Evolutionary conservation across 2,329 filamentous ascomycete genomes (phyloP).

Genomic region (Cercospora zeina): DNA sequence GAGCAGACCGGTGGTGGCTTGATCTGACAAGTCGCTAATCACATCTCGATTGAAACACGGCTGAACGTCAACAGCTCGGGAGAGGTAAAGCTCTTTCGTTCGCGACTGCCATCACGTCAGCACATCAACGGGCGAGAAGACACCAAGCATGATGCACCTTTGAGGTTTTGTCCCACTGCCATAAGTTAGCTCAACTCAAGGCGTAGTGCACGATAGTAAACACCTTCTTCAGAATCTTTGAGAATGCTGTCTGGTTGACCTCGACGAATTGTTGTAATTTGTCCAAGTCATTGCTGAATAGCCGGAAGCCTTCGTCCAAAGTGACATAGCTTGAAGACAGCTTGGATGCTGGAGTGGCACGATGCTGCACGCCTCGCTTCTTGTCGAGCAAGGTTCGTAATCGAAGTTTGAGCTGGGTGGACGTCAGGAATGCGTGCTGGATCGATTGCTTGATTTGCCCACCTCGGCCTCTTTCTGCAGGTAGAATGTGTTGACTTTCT

Average conservation of each 20-base stretch:
- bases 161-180: constrained; percentile 94
- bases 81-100: constrained; percentile 95
- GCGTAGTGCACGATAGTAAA: constrained; percentile 28
- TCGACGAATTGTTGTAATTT: constrained; percentile 98
- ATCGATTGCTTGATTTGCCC: constrained; percentile 24
- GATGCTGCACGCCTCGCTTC: constrained; percentile 84
- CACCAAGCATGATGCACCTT: constrained; percentile 59
- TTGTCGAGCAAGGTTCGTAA: constrained; percentile 92
- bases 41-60: constrained; percentile 98
- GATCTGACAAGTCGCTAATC: constrained; percentile 93
- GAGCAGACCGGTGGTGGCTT: constrained; percentile 92
- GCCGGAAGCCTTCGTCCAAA: constrained; percentile 92
- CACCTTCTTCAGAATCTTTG: constrained; percentile 96
- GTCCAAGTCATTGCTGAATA: constrained; percentile 94
- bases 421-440: constrained; percentile 14
- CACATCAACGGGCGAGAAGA: constrained; percentile 13
- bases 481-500: constrained; percentile 98
- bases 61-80: constrained; percentile 92
- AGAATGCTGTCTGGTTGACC: constrained; percentile 95
- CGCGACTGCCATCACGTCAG: constrained; percentile 64
- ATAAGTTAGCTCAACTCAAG: constrained; percentile 42
- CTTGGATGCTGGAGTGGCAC: constrained; percentile 70
- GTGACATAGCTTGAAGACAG: constrained; percentile 91
- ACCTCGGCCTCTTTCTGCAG: constrained; percentile 98
- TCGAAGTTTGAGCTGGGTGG: constrained; percentile 77